Evolutionary conservation across 305 asterid genomes (phyloP).

Genomic region (Solanum chacoense): DNA sequence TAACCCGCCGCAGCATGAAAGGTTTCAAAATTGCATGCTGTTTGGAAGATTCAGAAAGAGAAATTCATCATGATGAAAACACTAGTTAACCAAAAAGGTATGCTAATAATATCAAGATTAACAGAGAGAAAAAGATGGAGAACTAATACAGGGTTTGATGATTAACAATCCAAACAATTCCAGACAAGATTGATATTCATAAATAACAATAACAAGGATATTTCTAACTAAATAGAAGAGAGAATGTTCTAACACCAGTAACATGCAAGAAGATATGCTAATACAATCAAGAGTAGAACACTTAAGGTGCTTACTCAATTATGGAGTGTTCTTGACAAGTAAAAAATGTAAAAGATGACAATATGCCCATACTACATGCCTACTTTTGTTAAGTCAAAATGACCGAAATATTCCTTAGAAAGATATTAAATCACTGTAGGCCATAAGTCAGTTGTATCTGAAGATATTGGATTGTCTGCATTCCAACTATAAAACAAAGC

Average conservation of each 20-base stretch:
- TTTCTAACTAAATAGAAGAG: neutral
- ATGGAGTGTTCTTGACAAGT: neutral
- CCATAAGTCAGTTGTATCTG: neutral
- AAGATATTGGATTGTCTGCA: neutral
- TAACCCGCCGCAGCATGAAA: slow-evolving; percentile 93
- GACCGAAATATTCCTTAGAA: neutral
- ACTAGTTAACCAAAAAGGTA: neutral
- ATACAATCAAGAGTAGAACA: neutral
- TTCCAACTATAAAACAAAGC: neutral
- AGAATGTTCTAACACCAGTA: neutral
- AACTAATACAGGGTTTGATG: neutral
- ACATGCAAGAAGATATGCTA: neutral
- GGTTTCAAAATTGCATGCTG: slow-evolving; percentile 99
- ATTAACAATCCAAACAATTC: neutral
- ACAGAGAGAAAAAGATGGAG: neutral
- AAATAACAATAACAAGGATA: neutral
- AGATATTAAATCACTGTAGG: neutral
- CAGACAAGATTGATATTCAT: neutral
- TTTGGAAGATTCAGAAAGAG: slow-evolving; percentile 10
- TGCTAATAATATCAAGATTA: neutral
- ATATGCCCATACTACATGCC: neutral
- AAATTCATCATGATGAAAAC: slow-evolving; percentile 4
- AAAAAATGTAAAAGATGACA: neutral
- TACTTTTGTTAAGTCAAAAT: neutral
- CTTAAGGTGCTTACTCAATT: neutral